Evolutionary conservation across 106 monocot genomes (phyloP), one percentile per base, ranked within the genome.

Genomic region (Dendrobium officinale): DNA sequence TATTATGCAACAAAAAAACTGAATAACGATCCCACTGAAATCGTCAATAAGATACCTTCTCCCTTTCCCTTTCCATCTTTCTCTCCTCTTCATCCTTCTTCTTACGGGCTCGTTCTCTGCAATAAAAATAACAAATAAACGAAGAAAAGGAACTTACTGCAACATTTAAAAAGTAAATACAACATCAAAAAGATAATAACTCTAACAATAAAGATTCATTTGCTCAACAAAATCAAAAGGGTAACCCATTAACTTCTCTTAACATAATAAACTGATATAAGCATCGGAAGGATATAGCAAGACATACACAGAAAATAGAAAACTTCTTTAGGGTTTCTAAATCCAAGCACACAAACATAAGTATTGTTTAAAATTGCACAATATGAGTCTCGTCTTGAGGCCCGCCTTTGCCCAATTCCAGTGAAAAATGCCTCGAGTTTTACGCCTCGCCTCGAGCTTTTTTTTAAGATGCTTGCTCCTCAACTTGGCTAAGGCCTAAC

Each of bases 81-180:
- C 73, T 98, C 83, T 98, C 98, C 80, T 98, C 98, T 80, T 98
- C 98, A 77, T 92, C 98, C 86, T 95, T 98, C 88, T 95, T 92
- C 68, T 92, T 95, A 18, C 95, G 92, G 84, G 98, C 98, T 59
- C 94, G 91, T 77, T 95, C 94, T 51, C 98, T 97, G 80, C 73
- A 89, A 49, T 31, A 82, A 44, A 43, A 22, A 77, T 74, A 4
- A n/a, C 13, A 74, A 73, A 73, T 42, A 73, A 74, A 42, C 44
- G 43, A 20, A 74, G 44, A 42, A 70, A 13, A 74, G 22, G 22
- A 44, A 74, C 29, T 33, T 3, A 40, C 15, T 72, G 72, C 72
- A 27, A 16, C 15, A 70, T 16, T 40, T 40, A 8, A 24, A 24
- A 24, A 15, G 64, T 22, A 66, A 66, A 51, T 51, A 51, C 64